Evolutionary conservation across 1,284 basidiomycete genomes (phyloP).

Genomic region (Cryptococcus depauperatus): DNA sequence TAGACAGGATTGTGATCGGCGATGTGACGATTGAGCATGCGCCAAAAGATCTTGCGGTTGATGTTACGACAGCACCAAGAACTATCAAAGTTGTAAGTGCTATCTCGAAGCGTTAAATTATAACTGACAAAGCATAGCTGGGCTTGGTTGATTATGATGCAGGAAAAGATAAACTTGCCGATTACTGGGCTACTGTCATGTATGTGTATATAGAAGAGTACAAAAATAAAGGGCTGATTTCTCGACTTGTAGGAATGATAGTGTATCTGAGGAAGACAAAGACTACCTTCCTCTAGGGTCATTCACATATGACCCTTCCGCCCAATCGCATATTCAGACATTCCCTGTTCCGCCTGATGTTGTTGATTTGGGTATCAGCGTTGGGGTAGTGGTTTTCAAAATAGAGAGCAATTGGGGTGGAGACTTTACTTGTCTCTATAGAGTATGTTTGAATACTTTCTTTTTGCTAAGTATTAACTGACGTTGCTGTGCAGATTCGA

Average conservation of each 20-base stretch:
- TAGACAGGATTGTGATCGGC: constrained; percentile 58
- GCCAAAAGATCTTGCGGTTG: constrained; percentile 65
- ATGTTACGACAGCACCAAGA: constrained; percentile 69
- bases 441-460: constrained; percentile 49
- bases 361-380: constrained; percentile 61
- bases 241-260: too few species aligned
- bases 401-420: constrained; percentile 82
- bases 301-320: constrained; percentile 70
- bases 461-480: not conserved
- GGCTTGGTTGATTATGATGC: constrained; percentile 67
- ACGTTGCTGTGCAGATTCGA: constrained; percentile 3
- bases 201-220: too few species aligned
- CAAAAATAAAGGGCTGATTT: too few species aligned
- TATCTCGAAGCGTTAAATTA: not conserved
- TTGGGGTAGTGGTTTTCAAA: constrained; percentile 68
- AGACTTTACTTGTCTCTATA: constrained; percentile 82
- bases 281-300: constrained; percentile 65
- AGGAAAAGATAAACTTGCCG: constrained; percentile 55
- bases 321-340: constrained; percentile 67
- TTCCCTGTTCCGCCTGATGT: constrained; percentile 68
- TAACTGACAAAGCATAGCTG: constrained; percentile 51
- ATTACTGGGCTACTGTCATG: constrained; percentile 22
- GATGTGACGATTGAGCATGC: constrained; percentile 86
- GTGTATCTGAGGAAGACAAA: constrained; percentile 37
- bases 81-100: constrained; percentile 58